A percentile compares a stretch with the other conserved stretches of the same genome.
These are phyloP conservation scores for Calycina marina DNA, from an alignment of 2,329 filamentous ascomycete genomes.

Conservation along the genomic window DNA sequence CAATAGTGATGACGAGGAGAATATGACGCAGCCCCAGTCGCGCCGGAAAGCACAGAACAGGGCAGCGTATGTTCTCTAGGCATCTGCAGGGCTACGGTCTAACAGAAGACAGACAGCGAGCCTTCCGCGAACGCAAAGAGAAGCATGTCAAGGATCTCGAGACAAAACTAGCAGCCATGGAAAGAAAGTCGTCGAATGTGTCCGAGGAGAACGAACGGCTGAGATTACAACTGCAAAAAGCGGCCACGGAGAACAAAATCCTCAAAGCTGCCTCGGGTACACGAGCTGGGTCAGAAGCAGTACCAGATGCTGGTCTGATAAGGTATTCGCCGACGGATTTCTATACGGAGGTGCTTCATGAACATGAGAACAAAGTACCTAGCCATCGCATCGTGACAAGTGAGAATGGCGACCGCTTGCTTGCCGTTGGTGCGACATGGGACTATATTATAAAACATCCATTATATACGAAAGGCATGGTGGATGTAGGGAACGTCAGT, in stretches of 20 bases:
- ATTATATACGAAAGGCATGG: slow-evolving; percentile 58
- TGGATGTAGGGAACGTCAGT: slow-evolving; percentile 72
- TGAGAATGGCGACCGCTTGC: slow-evolving; percentile 50
- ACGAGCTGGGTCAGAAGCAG: slow-evolving; percentile 20
- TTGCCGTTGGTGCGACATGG: slow-evolving; percentile 73
- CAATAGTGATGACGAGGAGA: slow-evolving; percentile 31
- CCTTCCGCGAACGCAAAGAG: slow-evolving; percentile 92
- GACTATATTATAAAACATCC: slow-evolving; percentile 75
- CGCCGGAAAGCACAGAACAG: slow-evolving; percentile 58
- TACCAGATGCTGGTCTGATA: slow-evolving; percentile 47
- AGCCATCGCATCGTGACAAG: slow-evolving; percentile 56
- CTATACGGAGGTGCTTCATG: slow-evolving; percentile 45
- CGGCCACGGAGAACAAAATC: slow-evolving; percentile 85
- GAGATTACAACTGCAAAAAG: slow-evolving; percentile 69
- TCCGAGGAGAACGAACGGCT: slow-evolving; percentile 76
- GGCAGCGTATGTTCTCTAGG: slow-evolving; percentile 40
- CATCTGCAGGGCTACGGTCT: slow-evolving; percentile 1
- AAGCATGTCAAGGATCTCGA: slow-evolving; percentile 88
- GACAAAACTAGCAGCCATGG: slow-evolving; percentile 63
- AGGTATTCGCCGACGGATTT: slow-evolving; percentile 60
- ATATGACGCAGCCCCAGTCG: slow-evolving; percentile 37
- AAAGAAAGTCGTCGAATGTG: slow-evolving; percentile 57
- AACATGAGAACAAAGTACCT: slow-evolving; percentile 45
- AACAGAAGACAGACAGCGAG: slow-evolving; percentile 55
- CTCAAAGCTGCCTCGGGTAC: slow-evolving; percentile 59